These are phyloP conservation scores for Dillenia suffruticosa DNA, from an alignment of 164 flowering plant species.

Conservation along the genomic window DNA sequence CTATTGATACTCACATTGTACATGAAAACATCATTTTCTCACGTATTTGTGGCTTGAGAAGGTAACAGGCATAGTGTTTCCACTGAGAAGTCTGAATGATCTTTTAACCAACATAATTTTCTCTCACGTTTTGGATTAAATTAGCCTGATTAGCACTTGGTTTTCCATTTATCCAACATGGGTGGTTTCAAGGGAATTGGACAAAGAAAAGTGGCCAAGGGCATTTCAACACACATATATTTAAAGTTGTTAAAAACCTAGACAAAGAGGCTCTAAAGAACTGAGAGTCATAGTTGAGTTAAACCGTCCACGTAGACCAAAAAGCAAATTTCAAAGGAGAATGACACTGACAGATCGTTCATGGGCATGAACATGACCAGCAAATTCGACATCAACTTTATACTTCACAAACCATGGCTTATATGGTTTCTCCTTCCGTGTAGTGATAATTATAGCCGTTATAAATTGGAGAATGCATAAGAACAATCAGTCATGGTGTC, in stretches of 20 bases:
- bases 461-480: constrained; percentile 70
- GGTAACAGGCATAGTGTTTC: too few relatives aligned
- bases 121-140: too few relatives aligned
- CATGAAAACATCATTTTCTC: too few relatives aligned
- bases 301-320: constrained; percentile 1
- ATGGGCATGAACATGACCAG: constrained; percentile 96
- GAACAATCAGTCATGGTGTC: constrained; percentile 90
- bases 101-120: too few relatives aligned
- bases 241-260: not conserved
- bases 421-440: constrained; percentile 85
- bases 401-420: constrained; percentile 70
- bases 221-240: not conserved
- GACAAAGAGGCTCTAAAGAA: too few relatives aligned
- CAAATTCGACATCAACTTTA: constrained; percentile 79
- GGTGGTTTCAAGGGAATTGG: not conserved
- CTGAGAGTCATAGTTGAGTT: not conserved
- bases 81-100: not conserved
- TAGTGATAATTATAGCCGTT: constrained; percentile 66
- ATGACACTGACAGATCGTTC: too few relatives aligned
- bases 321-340: too few relatives aligned
- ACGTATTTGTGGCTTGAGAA: too few relatives aligned
- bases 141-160: too few relatives aligned
- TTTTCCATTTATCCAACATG: not conserved
- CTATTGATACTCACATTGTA: too few relatives aligned
- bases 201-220: not conserved